These are phyloP conservation scores for Clonostachys rhizophaga DNA, from an alignment of 2,329 filamentous ascomycete species.

Conservation along the genomic window DNA sequence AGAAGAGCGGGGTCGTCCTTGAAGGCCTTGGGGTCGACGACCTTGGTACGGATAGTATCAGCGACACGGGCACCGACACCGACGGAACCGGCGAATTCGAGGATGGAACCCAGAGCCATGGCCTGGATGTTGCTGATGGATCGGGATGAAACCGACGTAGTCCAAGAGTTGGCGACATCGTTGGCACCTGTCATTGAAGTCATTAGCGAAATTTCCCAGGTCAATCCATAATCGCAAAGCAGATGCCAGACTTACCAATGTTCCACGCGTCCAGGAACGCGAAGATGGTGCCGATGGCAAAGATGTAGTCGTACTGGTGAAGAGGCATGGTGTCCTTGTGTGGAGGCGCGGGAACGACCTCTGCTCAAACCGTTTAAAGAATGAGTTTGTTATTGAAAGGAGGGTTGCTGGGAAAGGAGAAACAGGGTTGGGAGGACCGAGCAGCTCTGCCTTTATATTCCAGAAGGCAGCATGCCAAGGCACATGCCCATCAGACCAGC, in stretches of 20 bases:
- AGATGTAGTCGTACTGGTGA: slow-evolving; percentile 49
- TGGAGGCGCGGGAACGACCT: too few relatives aligned
- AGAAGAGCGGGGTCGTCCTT: slow-evolving; percentile 37
- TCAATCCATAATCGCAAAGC: not conserved
- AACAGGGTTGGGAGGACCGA: too few relatives aligned
- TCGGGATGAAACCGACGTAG: slow-evolving; percentile 38
- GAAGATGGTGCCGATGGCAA: slow-evolving; percentile 50
- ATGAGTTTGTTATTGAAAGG: too few relatives aligned
- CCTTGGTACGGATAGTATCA: slow-evolving; percentile 41
- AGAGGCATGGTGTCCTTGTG: slow-evolving; percentile 13
- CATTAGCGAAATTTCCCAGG: not conserved
- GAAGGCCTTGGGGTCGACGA: slow-evolving; percentile 38
- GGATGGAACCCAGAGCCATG: slow-evolving; percentile 34
- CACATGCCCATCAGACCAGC: too few relatives aligned
- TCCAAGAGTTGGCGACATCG: slow-evolving; percentile 43
- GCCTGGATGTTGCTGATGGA: slow-evolving; percentile 40
- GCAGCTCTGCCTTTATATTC: too few relatives aligned
- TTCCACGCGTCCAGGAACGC: slow-evolving; percentile 56
- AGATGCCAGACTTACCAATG: slow-evolving; percentile 34
- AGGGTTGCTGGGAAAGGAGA: too few relatives aligned
- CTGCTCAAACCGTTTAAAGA: too few relatives aligned
- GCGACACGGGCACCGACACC: slow-evolving; percentile 26
- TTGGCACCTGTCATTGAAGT: slow-evolving; percentile 29
- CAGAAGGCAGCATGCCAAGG: too few relatives aligned
- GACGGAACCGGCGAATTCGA: slow-evolving; percentile 38